Evolutionary conservation across 805 yeast species (phyloP).

Genomic region (Candida palmyrensis): DNA sequence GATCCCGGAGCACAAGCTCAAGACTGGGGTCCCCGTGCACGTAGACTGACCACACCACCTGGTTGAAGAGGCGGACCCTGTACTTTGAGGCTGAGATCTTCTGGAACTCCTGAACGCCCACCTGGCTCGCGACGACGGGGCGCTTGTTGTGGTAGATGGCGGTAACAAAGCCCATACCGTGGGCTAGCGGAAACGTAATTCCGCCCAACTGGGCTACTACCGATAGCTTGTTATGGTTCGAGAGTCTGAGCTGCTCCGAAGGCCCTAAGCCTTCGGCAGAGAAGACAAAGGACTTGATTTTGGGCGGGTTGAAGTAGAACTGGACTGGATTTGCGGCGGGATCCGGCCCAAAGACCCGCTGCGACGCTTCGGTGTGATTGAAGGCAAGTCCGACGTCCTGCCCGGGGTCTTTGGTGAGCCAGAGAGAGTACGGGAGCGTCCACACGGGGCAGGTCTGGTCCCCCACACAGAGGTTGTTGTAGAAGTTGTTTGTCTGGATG

Average conservation of each 20-base stretch:
- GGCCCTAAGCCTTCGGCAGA: slow-evolving; percentile 23
- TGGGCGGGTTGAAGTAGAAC: slow-evolving; percentile 63
- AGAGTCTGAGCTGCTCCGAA: slow-evolving; percentile 15
- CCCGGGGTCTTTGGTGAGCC: slow-evolving; percentile 49
- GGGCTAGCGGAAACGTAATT: slow-evolving; percentile 56
- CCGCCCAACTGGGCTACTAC: slow-evolving; percentile 36
- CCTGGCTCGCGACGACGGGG: slow-evolving; percentile 55
- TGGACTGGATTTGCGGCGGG: slow-evolving; percentile 47
- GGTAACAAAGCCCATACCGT: slow-evolving; percentile 79
- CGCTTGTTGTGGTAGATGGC: slow-evolving; percentile 47
- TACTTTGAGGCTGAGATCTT: slow-evolving; percentile 44
- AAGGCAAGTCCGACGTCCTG: slow-evolving; percentile 60
- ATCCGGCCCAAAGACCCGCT: slow-evolving; percentile 68
- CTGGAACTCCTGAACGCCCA: slow-evolving; percentile 55
- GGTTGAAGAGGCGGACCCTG: slow-evolving; percentile 48
- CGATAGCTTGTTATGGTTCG: slow-evolving; percentile 26
- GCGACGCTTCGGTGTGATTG: slow-evolving; percentile 54
- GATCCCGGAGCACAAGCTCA: slow-evolving; percentile 24
- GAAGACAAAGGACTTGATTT: slow-evolving; percentile 54
- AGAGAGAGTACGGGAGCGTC: slow-evolving; percentile 78
- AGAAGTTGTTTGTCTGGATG: slow-evolving; percentile 73
- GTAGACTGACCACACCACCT: slow-evolving; percentile 62
- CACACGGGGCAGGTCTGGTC: slow-evolving; percentile 66
- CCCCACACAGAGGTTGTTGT: slow-evolving; percentile 64
- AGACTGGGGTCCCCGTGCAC: slow-evolving; percentile 27